Base-by-base conservation (phyloP, 352 stramenopile genomes). In the Phytophthora agathidicida region DNA sequence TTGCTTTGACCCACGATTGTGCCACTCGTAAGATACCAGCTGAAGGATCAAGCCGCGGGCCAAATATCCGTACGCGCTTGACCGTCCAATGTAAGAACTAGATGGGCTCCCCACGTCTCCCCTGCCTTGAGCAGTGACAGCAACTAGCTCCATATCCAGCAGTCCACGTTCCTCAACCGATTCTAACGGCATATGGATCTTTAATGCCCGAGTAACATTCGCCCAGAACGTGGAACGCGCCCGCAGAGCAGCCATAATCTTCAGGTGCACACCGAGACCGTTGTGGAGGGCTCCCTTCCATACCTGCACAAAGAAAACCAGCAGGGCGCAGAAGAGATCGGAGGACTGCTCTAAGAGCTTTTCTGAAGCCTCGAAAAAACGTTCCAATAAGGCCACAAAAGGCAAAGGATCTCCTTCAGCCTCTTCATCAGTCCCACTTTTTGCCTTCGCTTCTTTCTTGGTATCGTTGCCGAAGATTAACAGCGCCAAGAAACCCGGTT, bases 21-120 rank as follows among this genome's bases (percentile, higher is more conserved):
- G 77, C 78, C 77, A 91, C 37, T 91, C 81, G 24, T 76, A 83
- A 7, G 75, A 68, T 23, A 91, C 52, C 41, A 91, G 69, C 47
- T 89, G 66, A 26, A 91, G 60, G 24, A 89, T 83, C 33, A 89
- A 57, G 11, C 77, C 77, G 7, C 81, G 75, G 4, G 78, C 74
- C 10, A 89, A 39, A 24, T 79, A 88, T 3, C 72, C 81, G 23
- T 84, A 89, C 23, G 80, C 62, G 24, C 81, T 86, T 8, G 76
- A 82, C 8, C 81, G 76, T 7, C 81, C 81, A 14, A 68, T 48
- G 19, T 84, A 88, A 10, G 55, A 45, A n/a, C 22, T 45, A 1
- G 49, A 56, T 1, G 30, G 32, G 14, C 49, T 65, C 32, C 63
- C 43, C 19, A 63, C 41, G 38, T 54, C 32, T 17, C 64, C 55